phyloP scores from a whole-genome alignment of 2,329 filamentous ascomycete species.

The Hortaea werneckii region DNA sequence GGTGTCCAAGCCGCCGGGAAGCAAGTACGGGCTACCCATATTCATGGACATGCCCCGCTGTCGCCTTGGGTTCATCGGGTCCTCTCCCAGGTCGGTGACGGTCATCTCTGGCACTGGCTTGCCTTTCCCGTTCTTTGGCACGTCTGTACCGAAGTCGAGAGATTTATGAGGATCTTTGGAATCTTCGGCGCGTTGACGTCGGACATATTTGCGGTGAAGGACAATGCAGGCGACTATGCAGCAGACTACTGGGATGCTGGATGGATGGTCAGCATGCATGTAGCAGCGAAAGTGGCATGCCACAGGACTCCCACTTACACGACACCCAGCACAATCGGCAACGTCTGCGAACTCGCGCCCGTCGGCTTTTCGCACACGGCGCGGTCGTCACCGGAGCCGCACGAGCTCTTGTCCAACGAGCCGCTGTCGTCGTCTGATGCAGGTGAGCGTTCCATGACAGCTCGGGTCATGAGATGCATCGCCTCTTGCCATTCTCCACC shows the following conservation, averaged over 20 bases:
- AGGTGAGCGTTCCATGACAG: constrained; percentile 11
- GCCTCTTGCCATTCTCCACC: constrained; percentile 12
- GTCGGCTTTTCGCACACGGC: constrained; percentile 21
- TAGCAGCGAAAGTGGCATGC: background rate
- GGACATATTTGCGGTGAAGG: constrained; percentile 68
- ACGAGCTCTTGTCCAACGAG: constrained; percentile 13
- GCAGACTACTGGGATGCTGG: constrained; percentile 63
- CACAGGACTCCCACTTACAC: constrained; percentile 19
- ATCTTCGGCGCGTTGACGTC: constrained; percentile 66
- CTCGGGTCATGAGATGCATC: constrained; percentile 13
- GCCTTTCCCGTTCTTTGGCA: constrained; percentile 32
- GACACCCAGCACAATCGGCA: constrained; percentile 25
- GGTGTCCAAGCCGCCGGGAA: constrained; percentile 69
- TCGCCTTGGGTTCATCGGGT: constrained; percentile 7
- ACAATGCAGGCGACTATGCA: constrained; percentile 59
- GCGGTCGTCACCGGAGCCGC: constrained; percentile 15
- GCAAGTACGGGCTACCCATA: constrained; percentile 76
- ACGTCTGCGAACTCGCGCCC: constrained; percentile 15
- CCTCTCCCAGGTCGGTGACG: constrained; percentile 37
- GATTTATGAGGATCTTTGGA: constrained; percentile 77
- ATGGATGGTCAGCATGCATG: constrained; percentile 13
- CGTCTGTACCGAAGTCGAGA: constrained; percentile 65
- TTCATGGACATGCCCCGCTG: constrained; percentile 49
- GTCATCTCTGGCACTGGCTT: constrained; percentile 43
- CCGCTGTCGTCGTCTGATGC: constrained; percentile 2